Evolutionary conservation across 345 rosid genomes (phyloP), one percentile per base, ranked within the genome.

Genomic region (Kernera saxatilis): DNA sequence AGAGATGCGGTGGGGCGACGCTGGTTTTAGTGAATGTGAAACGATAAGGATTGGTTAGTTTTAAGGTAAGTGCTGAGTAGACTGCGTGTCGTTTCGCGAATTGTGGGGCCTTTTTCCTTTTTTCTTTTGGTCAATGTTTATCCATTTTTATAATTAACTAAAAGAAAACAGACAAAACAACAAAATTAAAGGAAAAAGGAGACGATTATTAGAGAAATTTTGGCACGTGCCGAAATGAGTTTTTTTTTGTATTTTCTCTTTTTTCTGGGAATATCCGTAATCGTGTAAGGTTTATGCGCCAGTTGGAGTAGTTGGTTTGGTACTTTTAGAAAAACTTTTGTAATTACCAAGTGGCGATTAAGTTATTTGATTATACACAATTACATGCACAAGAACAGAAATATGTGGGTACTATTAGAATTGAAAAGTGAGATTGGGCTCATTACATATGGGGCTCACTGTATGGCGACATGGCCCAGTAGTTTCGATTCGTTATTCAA

Each of bases 1-100:
- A 12, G 64, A 26, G 81, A 72, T 51, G 77, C 81, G 81, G 77
- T 59, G 77, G 74, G 65, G 4, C 70, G 81, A 71, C 77, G 77
- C 57, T 15, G 81, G 54, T 72, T 58, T 29, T 13, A 21, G 33
- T 8, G 30, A 26, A 29, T 6, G 56, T 46, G 25, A 63, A 46
- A 6, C 63, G 80, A 77, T 71, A 70, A 77, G 80, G 80, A 65
- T 76, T 70, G 71, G 76, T 54, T 70, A 4, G 17, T 40, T 63
- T 76, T 64, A 43, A 64, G 72, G 67, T 55, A 61, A 63, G 30
- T 71, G 80, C 77, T 77, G 80, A 77, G 48, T 77, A 77, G 80
- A 70, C 76, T 71, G 61, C 40, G 76, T 77, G 80, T 71, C 79
- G 71, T 76, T 76, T 76, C 36, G 60, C 40, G 18, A 7, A 5